These are phyloP conservation scores for Cytospora piceae DNA, from an alignment of 2,329 filamentous ascomycete species.

Conservation along the genomic window DNA sequence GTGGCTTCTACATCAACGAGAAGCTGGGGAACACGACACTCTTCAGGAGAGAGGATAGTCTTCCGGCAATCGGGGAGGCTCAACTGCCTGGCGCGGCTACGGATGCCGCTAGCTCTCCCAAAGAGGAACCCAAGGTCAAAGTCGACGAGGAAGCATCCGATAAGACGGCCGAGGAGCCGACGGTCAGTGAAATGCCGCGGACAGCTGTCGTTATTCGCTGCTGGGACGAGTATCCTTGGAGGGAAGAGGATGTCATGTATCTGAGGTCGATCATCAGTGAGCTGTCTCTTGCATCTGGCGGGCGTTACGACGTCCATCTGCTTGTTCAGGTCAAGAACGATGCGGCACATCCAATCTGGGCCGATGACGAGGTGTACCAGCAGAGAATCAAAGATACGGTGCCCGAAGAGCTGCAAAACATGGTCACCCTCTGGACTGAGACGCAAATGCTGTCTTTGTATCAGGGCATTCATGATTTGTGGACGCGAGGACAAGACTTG, in stretches of 20 bases:
- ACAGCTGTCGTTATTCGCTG: constrained; percentile 82
- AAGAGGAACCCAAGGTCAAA: neutral
- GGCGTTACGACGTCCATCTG: constrained; percentile 84
- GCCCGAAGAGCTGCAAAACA: constrained; percentile 82
- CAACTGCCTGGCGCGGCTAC: constrained; percentile 18
- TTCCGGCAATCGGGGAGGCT: constrained; percentile 30
- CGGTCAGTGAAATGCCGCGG: constrained; percentile 50
- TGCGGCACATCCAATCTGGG: constrained; percentile 75
- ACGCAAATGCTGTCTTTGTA: constrained; percentile 91
- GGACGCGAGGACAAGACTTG: constrained; percentile 65
- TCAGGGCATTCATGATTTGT: constrained; percentile 81
- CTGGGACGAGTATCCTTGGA: constrained; percentile 81
- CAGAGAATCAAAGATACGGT: constrained; percentile 69
- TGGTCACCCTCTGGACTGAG: constrained; percentile 92
- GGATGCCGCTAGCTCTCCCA: constrained; percentile 1
- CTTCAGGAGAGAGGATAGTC: constrained; percentile 34
- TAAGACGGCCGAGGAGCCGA: constrained; percentile 31
- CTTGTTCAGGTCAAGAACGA: constrained; percentile 84
- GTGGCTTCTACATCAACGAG: constrained; percentile 57
- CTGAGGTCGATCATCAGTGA: constrained; percentile 84
- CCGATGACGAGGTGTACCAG: constrained; percentile 70
- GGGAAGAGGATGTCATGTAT: constrained; percentile 79
- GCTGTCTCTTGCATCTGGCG: constrained; percentile 77
- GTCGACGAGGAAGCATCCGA: constrained; percentile 1
- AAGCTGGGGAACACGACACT: constrained; percentile 35